Percentiles rank a stretch among this genome's conserved stretches.
These are phyloP conservation scores for Venturia carpophila DNA, from an alignment of 2,329 filamentous ascomycete species.

Conservation along the genomic window DNA sequence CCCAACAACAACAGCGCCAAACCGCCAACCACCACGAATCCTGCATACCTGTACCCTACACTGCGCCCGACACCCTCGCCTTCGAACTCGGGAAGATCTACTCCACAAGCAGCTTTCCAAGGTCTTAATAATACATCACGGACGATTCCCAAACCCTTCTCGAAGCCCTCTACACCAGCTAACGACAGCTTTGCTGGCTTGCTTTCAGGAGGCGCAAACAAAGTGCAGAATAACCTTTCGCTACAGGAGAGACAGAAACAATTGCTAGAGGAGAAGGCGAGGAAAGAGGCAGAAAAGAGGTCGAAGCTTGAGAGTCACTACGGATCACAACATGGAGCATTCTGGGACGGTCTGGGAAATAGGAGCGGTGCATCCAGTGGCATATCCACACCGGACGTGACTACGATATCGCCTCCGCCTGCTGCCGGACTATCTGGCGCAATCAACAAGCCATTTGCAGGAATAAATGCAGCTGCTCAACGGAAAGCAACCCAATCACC, in stretches of 20 bases:
- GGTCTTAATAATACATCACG: slow-evolving; percentile 28
- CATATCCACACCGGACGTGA: slow-evolving; percentile 28
- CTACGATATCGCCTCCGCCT: slow-evolving; percentile 31
- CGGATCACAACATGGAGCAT: slow-evolving; percentile 56
- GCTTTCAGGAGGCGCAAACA: slow-evolving; percentile 55
- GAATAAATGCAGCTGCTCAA: slow-evolving; percentile 22
- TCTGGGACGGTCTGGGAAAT: slow-evolving; percentile 65
- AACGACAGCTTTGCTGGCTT: slow-evolving; percentile 73
- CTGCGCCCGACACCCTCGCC: slow-evolving; percentile 28
- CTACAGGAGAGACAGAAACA: slow-evolving; percentile 58
- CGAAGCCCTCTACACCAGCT: slow-evolving; percentile 45
- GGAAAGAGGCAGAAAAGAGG: slow-evolving; percentile 66
- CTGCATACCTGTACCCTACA: slow-evolving; percentile 26
- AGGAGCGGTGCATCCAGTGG: slow-evolving; percentile 28
- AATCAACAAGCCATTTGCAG: slow-evolving; percentile 35
- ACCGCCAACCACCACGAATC: slow-evolving; percentile 25
- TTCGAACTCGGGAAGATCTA: slow-evolving; percentile 34
- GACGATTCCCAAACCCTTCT: slow-evolving; percentile 31
- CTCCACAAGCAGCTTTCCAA: slow-evolving; percentile 30
- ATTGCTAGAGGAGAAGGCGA: slow-evolving; percentile 68
- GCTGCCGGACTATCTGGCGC: slow-evolving; percentile 28
- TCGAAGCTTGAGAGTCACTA: slow-evolving; percentile 69
- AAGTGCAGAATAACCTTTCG: slow-evolving; percentile 60
- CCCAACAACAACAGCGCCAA: slow-evolving; percentile 26
- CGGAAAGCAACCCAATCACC: slow-evolving; percentile 22